A percentile compares a stretch with the other conserved stretches of the same genome.
These are phyloP conservation scores for Cucumis cinereus DNA, from an alignment of 306 rosid genomes.

Conservation along the genomic window DNA sequence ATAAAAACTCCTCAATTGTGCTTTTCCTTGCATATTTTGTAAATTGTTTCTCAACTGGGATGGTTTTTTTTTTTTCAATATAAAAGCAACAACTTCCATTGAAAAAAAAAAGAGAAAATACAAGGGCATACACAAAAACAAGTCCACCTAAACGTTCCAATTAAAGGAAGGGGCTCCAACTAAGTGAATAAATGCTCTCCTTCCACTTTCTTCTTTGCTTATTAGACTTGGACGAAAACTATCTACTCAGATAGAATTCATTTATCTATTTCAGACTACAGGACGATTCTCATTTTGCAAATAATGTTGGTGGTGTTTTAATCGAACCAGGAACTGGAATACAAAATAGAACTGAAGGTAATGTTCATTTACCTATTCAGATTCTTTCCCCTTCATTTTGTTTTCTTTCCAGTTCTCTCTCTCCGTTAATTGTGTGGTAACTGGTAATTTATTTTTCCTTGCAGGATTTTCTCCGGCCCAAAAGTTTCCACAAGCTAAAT, in stretches of 20 bases:
- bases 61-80: no score
- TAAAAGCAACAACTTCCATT: no score
- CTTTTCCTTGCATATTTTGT: not conserved
- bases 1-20: not conserved
- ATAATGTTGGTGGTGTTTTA: slow-evolving; percentile 51
- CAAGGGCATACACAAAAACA: no score
- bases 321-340: slow-evolving; percentile 40
- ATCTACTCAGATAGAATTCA: slow-evolving; percentile 1
- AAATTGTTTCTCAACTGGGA: not conserved
- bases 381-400: not conserved
- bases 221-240: not conserved
- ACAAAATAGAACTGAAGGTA: slow-evolving; percentile 30
- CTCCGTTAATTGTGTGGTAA: not conserved
- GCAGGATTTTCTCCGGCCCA: slow-evolving; percentile 79
- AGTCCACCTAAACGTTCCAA: no score
- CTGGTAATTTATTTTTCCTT: slow-evolving; percentile 10
- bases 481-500: slow-evolving; percentile 76
- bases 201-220: not conserved
- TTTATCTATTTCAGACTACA: slow-evolving; percentile 34
- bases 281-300: slow-evolving; percentile 39
- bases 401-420: slow-evolving; percentile 1
- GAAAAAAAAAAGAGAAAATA: no score
- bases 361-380: slow-evolving; percentile 1
- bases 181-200: not conserved
- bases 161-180: no score